Conservation (phyloP, 495 filamentous ascomycete species). For the Bacidia rubella region DNA sequence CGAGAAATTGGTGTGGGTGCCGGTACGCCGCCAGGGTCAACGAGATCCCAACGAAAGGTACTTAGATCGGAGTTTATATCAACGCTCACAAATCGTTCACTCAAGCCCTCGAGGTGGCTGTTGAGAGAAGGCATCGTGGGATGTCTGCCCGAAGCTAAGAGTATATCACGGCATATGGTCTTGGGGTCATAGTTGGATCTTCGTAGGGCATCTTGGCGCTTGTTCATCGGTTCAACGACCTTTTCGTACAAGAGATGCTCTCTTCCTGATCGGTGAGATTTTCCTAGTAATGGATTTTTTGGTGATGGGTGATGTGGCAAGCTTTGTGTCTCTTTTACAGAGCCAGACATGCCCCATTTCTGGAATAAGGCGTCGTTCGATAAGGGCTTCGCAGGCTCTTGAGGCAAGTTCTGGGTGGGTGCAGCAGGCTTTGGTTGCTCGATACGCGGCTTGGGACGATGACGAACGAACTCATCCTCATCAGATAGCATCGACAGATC, state of each 20-base stretch:
- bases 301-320: background rate
- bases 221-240: constrained; percentile 33
- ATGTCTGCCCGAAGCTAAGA: constrained; percentile 46
- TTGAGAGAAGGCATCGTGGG: constrained; percentile 45
- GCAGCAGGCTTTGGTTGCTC: background rate
- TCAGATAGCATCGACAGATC: constrained; percentile 32
- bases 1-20: constrained; percentile 1
- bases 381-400: background rate
- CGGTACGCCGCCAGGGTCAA: constrained; percentile 36
- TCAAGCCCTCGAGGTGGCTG: constrained; percentile 40
- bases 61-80: constrained; percentile 36
- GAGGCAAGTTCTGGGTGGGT: background rate
- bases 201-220: constrained; percentile 27
- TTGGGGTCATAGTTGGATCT: constrained; percentile 40
- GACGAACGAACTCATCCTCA: constrained; percentile 24
- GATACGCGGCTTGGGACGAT: constrained; percentile 5
- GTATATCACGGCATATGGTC: constrained; percentile 53
- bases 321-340: background rate
- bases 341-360: background rate
- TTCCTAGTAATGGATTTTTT: background rate
- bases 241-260: constrained; percentile 11
- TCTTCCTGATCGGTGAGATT: background rate
- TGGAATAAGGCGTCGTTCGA: background rate
- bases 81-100: constrained; percentile 28
- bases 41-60: constrained; percentile 56